These are phyloP conservation scores for Pseudodiploospora longispora DNA, from an alignment of 2,329 filamentous ascomycete genomes.

Conservation along the genomic window DNA sequence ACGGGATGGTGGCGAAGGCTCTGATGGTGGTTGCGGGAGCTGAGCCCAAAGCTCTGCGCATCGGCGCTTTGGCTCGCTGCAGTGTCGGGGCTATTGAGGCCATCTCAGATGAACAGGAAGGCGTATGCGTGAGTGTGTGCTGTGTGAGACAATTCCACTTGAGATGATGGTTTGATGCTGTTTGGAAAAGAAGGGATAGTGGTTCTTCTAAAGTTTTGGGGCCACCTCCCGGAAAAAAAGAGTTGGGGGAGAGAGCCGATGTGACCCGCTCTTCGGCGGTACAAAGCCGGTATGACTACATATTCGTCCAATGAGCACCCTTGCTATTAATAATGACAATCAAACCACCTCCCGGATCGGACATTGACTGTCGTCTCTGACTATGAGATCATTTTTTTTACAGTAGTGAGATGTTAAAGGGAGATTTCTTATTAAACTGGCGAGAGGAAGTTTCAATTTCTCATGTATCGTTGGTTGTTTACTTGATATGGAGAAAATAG, in stretches of 20 bases:
- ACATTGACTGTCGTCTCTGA: no score
- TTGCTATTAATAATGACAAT: no score
- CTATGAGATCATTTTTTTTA: no score
- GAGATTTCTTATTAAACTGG: no score
- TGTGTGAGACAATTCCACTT: no score
- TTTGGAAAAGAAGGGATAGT: background rate
- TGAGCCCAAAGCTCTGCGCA: conserved; percentile 31
- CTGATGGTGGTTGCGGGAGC: conserved; percentile 23
- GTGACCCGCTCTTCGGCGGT: conserved; percentile 10
- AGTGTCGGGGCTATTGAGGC: conserved; percentile 33
- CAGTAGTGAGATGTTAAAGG: no score
- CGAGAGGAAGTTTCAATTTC: no score
- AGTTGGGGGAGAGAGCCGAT: conserved; percentile 15
- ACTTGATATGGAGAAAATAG: no score
- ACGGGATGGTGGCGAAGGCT: conserved; percentile 40
- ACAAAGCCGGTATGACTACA: background rate
- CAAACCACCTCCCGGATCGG: no score
- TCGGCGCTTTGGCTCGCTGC: conserved; percentile 33
- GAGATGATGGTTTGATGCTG: background rate
- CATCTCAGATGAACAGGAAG: conserved; percentile 18
- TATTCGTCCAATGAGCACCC: no score
- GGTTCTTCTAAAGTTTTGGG: background rate
- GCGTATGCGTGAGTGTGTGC: no score
- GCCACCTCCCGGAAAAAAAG: conserved; percentile 9
- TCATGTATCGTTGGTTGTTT: no score